These are phyloP conservation scores for Fusarium piperis DNA, from an alignment of 2,329 filamentous ascomycete genomes.

Conservation along the genomic window DNA sequence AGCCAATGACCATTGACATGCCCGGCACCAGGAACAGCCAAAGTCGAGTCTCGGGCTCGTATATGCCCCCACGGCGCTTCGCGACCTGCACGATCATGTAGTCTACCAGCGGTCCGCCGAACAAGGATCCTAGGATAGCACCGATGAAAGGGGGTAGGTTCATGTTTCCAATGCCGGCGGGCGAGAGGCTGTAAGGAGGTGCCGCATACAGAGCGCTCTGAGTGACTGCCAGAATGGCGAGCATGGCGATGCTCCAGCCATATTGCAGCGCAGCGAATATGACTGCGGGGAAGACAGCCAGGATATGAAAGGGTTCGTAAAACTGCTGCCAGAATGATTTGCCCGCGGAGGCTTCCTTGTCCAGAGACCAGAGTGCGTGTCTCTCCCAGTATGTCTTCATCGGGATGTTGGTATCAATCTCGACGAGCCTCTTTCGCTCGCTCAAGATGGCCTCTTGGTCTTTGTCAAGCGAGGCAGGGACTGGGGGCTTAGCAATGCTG, in stretches of 20 bases:
- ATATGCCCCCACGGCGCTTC: conserved; percentile 20
- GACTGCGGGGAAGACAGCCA: conserved; percentile 2
- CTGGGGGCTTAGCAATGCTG: background rate
- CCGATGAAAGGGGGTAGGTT: conserved; percentile 33
- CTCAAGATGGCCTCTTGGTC: background rate
- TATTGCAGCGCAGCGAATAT: conserved; percentile 13
- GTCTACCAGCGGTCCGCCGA: conserved; percentile 22
- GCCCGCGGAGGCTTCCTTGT: conserved; percentile 1
- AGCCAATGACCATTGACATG: conserved; percentile 20
- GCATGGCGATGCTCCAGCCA: conserved; percentile 30
- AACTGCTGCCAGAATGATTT: conserved; percentile 9
- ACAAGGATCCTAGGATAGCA: conserved; percentile 6
- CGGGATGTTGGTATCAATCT: conserved; percentile 11
- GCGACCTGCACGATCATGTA: conserved; percentile 27
- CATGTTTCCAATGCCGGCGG: conserved; percentile 30
- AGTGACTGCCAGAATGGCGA: conserved; percentile 26
- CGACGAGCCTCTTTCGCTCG: background rate
- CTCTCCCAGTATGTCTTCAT: conserved; percentile 21
- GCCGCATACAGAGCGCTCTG: conserved; percentile 8
- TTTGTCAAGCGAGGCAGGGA: background rate
- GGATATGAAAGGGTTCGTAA: conserved; percentile 20
- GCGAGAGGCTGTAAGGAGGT: conserved; percentile 25
- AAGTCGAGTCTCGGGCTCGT: conserved; percentile 31
- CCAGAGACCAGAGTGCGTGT: conserved; percentile 9
- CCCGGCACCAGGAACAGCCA: conserved; percentile 30